Evolutionary conservation across 2,329 filamentous ascomycete genomes (phyloP).

Genomic region (Endothia cerciana): DNA sequence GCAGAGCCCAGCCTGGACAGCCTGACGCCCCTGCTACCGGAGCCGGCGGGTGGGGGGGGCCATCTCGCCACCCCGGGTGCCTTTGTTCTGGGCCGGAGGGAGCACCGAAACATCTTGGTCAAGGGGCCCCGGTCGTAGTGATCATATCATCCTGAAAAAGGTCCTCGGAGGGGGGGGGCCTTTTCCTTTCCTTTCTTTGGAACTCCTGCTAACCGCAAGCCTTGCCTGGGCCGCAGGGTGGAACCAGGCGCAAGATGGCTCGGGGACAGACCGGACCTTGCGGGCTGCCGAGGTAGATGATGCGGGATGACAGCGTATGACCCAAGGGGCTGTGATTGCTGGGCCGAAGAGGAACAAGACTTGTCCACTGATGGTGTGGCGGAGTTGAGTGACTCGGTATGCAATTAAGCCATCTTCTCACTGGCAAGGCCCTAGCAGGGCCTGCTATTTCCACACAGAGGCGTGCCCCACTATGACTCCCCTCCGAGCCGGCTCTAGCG

Average conservation of each 20-base stretch:
- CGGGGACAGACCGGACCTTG: too few species aligned
- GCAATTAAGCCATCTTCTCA: too few species aligned
- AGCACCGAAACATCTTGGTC: slow-evolving; percentile 22
- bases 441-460: not conserved
- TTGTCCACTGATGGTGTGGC: too few species aligned
- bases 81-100: slow-evolving; percentile 4
- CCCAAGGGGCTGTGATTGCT: not conserved
- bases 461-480: slow-evolving; percentile 10
- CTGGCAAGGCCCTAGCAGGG: too few species aligned
- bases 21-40: slow-evolving; percentile 16
- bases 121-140: not conserved
- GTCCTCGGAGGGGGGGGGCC: not conserved
- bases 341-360: too few species aligned
- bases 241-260: not conserved
- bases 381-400: too few species aligned
- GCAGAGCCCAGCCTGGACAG: not conserved
- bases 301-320: not conserved
- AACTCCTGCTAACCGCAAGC: not conserved
- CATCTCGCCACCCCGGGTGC: not conserved
- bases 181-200: not conserved
- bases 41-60: not conserved
- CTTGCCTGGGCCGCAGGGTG: not conserved
- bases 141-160: not conserved
- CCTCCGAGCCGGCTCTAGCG: not conserved
- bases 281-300: not conserved